Conservation (phyloP, 148 eudicot genomes). For the Cornus controversa region DNA sequence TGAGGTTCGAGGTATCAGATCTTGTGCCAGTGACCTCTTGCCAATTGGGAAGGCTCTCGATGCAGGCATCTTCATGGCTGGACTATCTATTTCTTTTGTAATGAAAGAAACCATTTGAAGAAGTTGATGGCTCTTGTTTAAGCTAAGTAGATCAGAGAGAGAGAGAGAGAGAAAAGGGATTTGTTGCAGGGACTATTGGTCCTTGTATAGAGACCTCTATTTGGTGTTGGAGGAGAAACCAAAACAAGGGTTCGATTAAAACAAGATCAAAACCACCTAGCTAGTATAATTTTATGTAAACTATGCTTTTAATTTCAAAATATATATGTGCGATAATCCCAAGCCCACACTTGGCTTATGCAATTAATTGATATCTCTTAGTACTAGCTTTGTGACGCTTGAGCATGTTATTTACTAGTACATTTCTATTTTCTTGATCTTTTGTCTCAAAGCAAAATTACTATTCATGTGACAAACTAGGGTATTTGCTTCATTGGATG, state of each 20-base stretch:
- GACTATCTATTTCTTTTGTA: not conserved
- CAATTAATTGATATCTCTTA: not conserved
- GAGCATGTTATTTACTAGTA: too few relatives aligned
- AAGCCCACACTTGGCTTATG: not conserved
- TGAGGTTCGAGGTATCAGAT: not conserved
- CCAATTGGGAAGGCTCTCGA: not conserved
- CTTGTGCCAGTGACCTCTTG: not conserved
- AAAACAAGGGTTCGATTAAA: not conserved
- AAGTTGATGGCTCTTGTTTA: not conserved
- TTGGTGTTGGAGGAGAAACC: not conserved
- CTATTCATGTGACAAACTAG: too few relatives aligned
- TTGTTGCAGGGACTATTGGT: not conserved
- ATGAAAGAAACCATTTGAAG: not conserved
- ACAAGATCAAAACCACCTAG: not conserved
- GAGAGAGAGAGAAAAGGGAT: not conserved
- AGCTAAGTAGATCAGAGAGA: not conserved
- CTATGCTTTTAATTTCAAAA: not conserved
- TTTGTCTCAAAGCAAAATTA: too few relatives aligned
- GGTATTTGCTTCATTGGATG: too few relatives aligned
- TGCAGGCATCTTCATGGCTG: not conserved
- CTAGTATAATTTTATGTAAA: not conserved
- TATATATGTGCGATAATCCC: not conserved
- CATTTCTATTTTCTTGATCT: too few relatives aligned
- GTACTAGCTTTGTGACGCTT: too few relatives aligned
- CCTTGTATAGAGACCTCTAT: not conserved